Evolutionary conservation across 176 grass and related monocot genomes (phyloP).

Genomic region (Lolium multiflorum): DNA sequence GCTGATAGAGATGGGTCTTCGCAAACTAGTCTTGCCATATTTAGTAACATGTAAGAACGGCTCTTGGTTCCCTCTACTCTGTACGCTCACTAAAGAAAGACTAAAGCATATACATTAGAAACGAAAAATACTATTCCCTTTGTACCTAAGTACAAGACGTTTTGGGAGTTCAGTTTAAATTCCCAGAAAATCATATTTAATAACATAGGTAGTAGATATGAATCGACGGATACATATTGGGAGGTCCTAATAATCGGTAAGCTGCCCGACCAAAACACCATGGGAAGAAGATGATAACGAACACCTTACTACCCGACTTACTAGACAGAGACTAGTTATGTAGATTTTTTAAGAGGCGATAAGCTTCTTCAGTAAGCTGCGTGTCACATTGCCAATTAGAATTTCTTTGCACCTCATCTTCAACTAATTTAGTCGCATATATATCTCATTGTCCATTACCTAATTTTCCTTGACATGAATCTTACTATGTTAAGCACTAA

Average conservation of each 20-base stretch:
- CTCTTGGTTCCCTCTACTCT: background rate
- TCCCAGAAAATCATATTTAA: too few species aligned
- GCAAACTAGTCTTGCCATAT: slow-evolving; percentile 8
- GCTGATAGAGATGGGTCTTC: background rate
- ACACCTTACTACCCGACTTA: background rate
- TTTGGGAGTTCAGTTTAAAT: too few species aligned
- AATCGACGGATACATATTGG: background rate
- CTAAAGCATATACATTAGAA: background rate
- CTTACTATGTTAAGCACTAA: slow-evolving; percentile 4
- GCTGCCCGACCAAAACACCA: background rate
- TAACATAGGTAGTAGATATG: background rate
- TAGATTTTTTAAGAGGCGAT: background rate
- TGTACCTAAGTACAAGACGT: too few species aligned
- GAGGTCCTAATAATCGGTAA: background rate
- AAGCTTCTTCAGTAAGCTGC: background rate
- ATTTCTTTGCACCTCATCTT: background rate
- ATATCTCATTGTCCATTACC: too few species aligned
- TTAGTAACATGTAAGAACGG: background rate
- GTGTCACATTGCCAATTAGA: background rate
- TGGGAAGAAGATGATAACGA: background rate
- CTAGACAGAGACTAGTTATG: background rate
- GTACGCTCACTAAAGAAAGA: slow-evolving; percentile 7
- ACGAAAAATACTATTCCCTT: too few species aligned
- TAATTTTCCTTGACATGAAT: background rate
- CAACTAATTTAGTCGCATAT: background rate